Evolutionary conservation across 164 flowering plant species (phyloP).

Genomic region (Stephania japonica): DNA sequence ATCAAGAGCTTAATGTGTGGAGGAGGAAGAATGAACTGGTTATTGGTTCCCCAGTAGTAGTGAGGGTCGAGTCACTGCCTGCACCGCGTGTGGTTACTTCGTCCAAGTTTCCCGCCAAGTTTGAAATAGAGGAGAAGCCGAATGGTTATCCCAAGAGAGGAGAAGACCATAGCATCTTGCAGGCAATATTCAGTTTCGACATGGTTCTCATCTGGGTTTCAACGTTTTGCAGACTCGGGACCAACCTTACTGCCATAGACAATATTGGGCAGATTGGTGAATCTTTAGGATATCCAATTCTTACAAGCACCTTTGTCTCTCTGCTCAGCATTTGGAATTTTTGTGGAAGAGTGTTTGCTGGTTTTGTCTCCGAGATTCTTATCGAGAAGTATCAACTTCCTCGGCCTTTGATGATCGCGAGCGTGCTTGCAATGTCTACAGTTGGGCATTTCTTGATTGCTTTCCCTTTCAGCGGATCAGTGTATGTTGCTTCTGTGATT

Average conservation of each 20-base stretch:
- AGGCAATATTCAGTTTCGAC: constrained; percentile 17
- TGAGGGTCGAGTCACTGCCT: neutral
- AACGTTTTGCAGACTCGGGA: constrained; percentile 12
- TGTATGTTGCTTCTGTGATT: constrained; percentile 45
- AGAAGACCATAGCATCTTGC: constrained; percentile 19
- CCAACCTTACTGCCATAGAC: constrained; percentile 17
- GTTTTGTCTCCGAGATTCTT: constrained; percentile 42
- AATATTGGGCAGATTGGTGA: constrained; percentile 28
- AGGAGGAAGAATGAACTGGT: constrained; percentile 11
- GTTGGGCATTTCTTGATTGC: constrained; percentile 46
- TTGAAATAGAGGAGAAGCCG: constrained; percentile 2
- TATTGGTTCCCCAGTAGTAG: neutral
- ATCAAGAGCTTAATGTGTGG: constrained; percentile 38
- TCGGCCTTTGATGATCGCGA: constrained; percentile 40
- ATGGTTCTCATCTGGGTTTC: constrained; percentile 16
- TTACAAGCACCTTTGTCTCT: constrained; percentile 23
- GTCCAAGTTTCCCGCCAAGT: neutral
- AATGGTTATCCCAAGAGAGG: constrained; percentile 16
- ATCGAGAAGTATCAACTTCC: constrained; percentile 32
- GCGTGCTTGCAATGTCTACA: constrained; percentile 26
- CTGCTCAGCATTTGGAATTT: constrained; percentile 58
- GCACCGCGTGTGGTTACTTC: neutral
- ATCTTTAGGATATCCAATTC: constrained; percentile 20
- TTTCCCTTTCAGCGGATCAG: constrained; percentile 35
- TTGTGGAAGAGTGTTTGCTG: constrained; percentile 50